These are phyloP conservation scores for Seiridium unicorne DNA, from an alignment of 2,329 filamentous ascomycete species.

Conservation along the genomic window DNA sequence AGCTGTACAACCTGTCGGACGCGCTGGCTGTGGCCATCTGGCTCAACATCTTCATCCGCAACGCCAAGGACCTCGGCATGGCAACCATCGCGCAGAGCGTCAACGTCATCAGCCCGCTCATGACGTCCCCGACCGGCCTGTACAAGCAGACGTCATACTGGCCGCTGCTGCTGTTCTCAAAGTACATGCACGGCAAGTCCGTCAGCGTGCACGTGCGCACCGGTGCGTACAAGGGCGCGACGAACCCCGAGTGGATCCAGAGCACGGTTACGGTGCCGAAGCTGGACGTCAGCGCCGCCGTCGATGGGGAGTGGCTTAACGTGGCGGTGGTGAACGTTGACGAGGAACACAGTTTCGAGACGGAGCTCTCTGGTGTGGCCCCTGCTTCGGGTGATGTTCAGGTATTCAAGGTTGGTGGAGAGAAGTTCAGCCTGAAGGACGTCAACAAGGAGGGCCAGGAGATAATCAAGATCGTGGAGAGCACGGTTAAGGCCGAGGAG, in stretches of 20 bases:
- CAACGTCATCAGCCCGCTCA: conserved; percentile 75
- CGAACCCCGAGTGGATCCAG: conserved; percentile 63
- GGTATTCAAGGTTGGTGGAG: conserved; percentile 5
- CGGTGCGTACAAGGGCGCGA: conserved; percentile 65
- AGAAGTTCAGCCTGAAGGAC: conserved; percentile 2
- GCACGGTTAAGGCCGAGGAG: background rate
- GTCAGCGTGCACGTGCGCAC: conserved; percentile 64
- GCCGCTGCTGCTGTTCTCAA: conserved; percentile 67
- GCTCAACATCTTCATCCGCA: conserved; percentile 74
- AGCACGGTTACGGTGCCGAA: conserved; percentile 62
- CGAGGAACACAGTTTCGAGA: conserved; percentile 58
- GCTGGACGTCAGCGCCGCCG: conserved; percentile 64
- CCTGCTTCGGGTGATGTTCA: conserved; percentile 1
- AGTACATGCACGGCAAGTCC: conserved; percentile 72
- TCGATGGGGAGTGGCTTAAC: conserved; percentile 55
- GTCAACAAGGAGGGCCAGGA: conserved; percentile 7
- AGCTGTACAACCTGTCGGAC: conserved; percentile 72
- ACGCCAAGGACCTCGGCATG: conserved; percentile 71
- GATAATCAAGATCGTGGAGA: background rate
- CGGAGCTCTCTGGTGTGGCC: conserved; percentile 56
- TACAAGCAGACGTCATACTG: conserved; percentile 74
- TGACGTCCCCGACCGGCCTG: conserved; percentile 65
- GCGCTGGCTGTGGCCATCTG: conserved; percentile 73
- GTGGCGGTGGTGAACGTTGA: conserved; percentile 73
- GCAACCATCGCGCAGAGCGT: conserved; percentile 76